Evolutionary conservation across 2,329 filamentous ascomycete species (phyloP).

Genomic region (Verticillium albo-atrum): DNA sequence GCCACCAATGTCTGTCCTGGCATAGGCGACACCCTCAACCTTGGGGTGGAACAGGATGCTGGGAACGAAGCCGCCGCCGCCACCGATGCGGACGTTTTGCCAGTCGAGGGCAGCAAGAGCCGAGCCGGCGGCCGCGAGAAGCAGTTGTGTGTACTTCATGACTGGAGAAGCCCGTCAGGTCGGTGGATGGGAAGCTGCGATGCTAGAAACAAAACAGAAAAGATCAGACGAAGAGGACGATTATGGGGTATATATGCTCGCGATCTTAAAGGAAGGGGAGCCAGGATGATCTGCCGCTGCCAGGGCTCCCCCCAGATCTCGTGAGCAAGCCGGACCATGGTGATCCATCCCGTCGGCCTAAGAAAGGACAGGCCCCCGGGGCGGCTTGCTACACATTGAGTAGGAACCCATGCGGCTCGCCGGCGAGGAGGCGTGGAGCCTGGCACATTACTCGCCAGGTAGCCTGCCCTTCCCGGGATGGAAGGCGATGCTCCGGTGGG

Average conservation of each 20-base stretch:
- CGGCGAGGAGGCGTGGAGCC: not conserved
- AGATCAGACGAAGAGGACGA: not conserved
- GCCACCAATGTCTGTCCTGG: constrained; percentile 54
- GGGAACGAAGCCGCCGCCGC: constrained; percentile 54
- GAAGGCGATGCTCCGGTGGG: not conserved
- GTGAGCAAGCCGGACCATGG: not conserved
- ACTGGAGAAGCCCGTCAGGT: not conserved
- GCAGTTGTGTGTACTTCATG: constrained; percentile 8
- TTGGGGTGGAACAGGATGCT: constrained; percentile 53
- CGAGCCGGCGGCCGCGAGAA: constrained; percentile 13
- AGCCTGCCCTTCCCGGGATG: not conserved
- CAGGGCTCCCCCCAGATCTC: not conserved
- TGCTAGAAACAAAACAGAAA: not conserved
- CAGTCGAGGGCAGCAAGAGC: constrained; percentile 31
- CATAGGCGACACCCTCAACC: constrained; percentile 47
- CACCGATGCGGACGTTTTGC: constrained; percentile 49
- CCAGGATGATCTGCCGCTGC: not conserved
- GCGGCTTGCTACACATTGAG: not conserved
- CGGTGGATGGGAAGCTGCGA: not conserved
- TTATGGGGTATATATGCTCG: not conserved
- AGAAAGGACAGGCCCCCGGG: constrained; percentile 2
- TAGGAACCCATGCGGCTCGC: not conserved
- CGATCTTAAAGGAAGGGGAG: not conserved
- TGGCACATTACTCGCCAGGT: not conserved
- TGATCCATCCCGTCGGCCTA: constrained; percentile 18